Conservation (phyloP, 768 basidiomycete genomes). For the Kwoniella dendrophila region DNA sequence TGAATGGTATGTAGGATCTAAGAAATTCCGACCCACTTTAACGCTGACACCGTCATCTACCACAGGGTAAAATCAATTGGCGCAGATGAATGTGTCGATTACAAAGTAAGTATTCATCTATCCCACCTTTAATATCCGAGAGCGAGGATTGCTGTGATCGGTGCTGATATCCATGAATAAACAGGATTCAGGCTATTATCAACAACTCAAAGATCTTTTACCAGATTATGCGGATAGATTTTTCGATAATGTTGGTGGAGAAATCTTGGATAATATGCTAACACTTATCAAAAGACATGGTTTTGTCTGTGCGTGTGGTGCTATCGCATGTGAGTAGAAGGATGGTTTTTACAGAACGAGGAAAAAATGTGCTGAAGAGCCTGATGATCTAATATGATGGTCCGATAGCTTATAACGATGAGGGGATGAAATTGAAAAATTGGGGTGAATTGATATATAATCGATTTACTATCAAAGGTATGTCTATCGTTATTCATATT, state of each 20-base stretch:
- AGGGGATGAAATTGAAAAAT: slow-evolving; percentile 20
- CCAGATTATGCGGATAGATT: slow-evolving; percentile 20
- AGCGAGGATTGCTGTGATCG: too few relatives aligned
- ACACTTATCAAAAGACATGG: slow-evolving; percentile 19
- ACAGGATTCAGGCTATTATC: slow-evolving; percentile 22
- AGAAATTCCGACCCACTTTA: background rate
- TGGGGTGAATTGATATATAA: slow-evolving; percentile 41
- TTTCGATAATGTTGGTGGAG: slow-evolving; percentile 36
- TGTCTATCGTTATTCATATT: slow-evolving; percentile 1
- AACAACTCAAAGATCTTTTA: slow-evolving; percentile 28
- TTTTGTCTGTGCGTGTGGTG: slow-evolving; percentile 19
- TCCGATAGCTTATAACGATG: slow-evolving; percentile 8
- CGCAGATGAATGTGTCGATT: slow-evolving; percentile 54
- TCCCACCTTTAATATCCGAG: slow-evolving; percentile 12
- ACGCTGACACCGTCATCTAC: background rate
- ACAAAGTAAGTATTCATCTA: slow-evolving; percentile 32
- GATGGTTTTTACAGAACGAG: background rate
- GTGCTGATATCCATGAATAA: background rate
- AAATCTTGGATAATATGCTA: slow-evolving; percentile 28
- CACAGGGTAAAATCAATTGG: slow-evolving; percentile 50
- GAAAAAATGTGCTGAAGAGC: background rate
- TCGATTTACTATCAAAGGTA: slow-evolving; percentile 43
- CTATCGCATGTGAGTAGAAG: slow-evolving; percentile 20
- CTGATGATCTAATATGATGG: background rate
- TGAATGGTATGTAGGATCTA: slow-evolving; percentile 35